Percentiles rank a stretch among this genome's conserved stretches.
Conservation (phyloP, 2,329 filamentous ascomycete genomes). For the Diplodia sapinea region DNA sequence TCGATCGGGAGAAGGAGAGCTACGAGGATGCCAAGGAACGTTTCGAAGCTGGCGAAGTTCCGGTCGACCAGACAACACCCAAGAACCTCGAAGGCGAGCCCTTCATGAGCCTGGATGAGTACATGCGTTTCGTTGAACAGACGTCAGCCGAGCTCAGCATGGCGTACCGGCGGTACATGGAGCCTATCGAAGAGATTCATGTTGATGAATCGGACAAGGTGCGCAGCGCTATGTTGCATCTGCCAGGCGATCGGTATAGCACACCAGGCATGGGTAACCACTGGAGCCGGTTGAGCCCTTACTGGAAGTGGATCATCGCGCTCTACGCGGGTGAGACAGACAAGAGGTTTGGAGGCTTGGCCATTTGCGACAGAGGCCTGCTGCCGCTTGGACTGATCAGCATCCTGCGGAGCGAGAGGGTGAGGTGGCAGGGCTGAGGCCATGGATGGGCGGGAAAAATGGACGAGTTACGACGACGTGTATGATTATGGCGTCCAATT, state of each 20-base stretch:
- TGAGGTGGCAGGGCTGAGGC: conserved; percentile 46
- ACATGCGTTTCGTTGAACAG: conserved; percentile 51
- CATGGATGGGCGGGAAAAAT: background rate
- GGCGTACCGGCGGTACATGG: conserved; percentile 49
- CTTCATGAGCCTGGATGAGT: conserved; percentile 58
- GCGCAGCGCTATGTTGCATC: conserved; percentile 37
- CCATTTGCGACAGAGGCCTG: conserved; percentile 49
- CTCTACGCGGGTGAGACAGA: conserved; percentile 51
- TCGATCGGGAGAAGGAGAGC: conserved; percentile 40
- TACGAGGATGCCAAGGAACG: conserved; percentile 44
- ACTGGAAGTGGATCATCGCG: conserved; percentile 56
- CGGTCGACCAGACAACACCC: conserved; percentile 21
- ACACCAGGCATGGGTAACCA: conserved; percentile 6
- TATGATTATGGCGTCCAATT: background rate
- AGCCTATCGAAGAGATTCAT: background rate
- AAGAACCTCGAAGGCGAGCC: conserved; percentile 41
- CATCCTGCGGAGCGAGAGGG: conserved; percentile 46
- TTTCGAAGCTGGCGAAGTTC: conserved; percentile 41
- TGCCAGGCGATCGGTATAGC: conserved; percentile 32
- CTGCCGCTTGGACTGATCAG: conserved; percentile 51
- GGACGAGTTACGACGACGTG: background rate
- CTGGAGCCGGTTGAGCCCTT: conserved; percentile 38
- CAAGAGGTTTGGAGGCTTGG: conserved; percentile 49
- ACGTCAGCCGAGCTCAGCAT: conserved; percentile 42
- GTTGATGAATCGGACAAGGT: conserved; percentile 17